phyloP scores from a whole-genome alignment of 257 asterid genomes.

The Hygrophila difformis region DNA sequence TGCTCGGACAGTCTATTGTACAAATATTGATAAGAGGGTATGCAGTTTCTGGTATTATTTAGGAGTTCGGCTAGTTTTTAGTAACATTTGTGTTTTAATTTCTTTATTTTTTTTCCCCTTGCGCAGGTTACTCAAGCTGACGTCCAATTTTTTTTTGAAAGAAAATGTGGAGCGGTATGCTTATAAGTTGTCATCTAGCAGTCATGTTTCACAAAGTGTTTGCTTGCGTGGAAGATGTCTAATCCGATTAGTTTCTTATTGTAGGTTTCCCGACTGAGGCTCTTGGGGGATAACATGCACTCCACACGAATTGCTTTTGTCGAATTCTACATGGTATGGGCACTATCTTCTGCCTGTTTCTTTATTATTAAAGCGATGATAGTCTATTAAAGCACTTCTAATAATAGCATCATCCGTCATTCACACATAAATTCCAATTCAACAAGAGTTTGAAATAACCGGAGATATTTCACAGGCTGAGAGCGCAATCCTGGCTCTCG shows the following conservation, averaged over 20 bases:
- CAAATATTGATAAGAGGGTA: conserved; percentile 90
- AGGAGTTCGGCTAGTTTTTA: no score
- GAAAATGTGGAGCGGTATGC: conserved; percentile 85
- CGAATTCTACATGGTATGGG: conserved; percentile 65
- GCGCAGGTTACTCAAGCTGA: conserved; percentile 71
- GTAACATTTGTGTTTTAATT: not conserved
- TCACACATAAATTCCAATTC: no score
- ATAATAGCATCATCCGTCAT: no score
- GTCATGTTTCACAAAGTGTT: conserved; percentile 1
- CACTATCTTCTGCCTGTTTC: no score
- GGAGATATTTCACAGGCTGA: conserved; percentile 58
- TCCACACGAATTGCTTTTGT: conserved; percentile 89
- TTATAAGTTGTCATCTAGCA: not conserved
- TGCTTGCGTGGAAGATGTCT: conserved; percentile 8
- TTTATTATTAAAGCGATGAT: no score
- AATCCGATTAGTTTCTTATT: conserved; percentile 2
- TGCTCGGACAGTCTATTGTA: conserved; percentile 93
- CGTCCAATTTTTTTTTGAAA: conserved; percentile 78
- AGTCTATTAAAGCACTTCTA: no score
- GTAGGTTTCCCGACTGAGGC: conserved; percentile 94
- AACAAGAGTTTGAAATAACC: no score
- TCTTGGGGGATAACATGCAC: conserved; percentile 92
- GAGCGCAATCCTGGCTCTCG: conserved; percentile 85
- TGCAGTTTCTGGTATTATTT: not conserved
- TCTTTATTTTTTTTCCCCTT: no score